Percentiles rank a stretch among this genome's conserved stretches.
Conservation (phyloP, 441 rosid genomes). For the Populus hybrid region DNA sequence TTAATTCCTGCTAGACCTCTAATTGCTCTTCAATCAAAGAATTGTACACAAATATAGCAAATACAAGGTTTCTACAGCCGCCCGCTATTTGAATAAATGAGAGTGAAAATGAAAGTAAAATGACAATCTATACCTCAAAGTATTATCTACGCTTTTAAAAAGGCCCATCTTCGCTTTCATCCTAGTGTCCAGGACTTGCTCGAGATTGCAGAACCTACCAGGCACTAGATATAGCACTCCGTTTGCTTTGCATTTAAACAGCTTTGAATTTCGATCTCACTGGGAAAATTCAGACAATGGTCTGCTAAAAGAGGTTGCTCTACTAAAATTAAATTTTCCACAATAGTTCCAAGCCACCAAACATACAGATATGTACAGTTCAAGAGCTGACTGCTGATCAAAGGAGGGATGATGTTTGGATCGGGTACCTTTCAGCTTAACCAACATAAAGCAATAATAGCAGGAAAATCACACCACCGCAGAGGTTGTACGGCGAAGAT, state of each 20-base stretch:
- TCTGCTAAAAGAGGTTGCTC: conserved; percentile 5
- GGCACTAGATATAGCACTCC: no score
- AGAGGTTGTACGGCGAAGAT: conserved; percentile 83
- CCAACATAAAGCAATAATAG: neutral
- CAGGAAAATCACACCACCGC: conserved; percentile 53
- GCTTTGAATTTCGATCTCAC: conserved; percentile 16
- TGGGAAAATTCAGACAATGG: conserved; percentile 7
- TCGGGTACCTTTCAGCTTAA: neutral
- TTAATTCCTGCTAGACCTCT: conserved; percentile 31
- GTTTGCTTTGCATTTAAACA: conserved; percentile 2
- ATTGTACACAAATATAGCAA: conserved; percentile 25
- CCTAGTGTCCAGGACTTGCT: neutral
- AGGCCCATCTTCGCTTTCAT: neutral
- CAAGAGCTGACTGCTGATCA: conserved; percentile 13
- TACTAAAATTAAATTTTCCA: neutral
- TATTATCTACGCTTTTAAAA: conserved; percentile 29
- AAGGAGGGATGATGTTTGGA: neutral
- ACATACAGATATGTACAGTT: conserved; percentile 31
- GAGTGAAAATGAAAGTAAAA: conserved; percentile 23
- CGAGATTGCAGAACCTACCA: neutral
- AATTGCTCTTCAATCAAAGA: conserved; percentile 24
- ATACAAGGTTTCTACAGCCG: conserved; percentile 21
- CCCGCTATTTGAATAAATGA: conserved; percentile 24
- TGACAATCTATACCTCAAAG: conserved; percentile 28
- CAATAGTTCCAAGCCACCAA: no score